Percentiles rank a stretch among this genome's conserved stretches.
Conservation (phyloP, 2,329 filamentous ascomycete species). For the Plenodomus lindquistii region DNA sequence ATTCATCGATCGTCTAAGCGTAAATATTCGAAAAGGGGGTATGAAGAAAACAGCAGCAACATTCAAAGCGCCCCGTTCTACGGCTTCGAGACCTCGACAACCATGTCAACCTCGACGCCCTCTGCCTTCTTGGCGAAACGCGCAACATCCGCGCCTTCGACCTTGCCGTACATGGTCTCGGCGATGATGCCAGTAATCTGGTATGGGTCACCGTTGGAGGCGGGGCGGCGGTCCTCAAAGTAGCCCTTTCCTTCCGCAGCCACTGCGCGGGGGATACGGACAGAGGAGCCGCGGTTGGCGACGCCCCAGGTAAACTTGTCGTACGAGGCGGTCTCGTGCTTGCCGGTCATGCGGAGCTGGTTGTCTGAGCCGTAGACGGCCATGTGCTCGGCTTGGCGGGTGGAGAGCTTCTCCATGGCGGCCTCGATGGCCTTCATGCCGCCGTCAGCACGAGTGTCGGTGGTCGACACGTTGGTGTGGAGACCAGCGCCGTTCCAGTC, state of each 20-base stretch:
- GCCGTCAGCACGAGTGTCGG: constrained; percentile 84
- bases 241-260: constrained; percentile 91
- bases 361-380: constrained; percentile 96
- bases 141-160: constrained; percentile 53
- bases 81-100: constrained; percentile 32
- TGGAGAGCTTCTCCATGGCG: constrained; percentile 64
- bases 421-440: constrained; percentile 93
- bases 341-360: constrained; percentile 87
- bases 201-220: constrained; percentile 87
- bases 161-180: constrained; percentile 64
- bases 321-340: constrained; percentile 91
- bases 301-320: constrained; percentile 94
- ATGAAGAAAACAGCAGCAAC: neutral
- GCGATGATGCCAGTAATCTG: constrained; percentile 81
- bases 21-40: neutral
- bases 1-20: no score
- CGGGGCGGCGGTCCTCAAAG: constrained; percentile 72
- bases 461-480: constrained; percentile 91
- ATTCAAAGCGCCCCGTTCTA: constrained; percentile 13
- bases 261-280: constrained; percentile 85
- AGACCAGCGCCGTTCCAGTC: constrained; percentile 98
- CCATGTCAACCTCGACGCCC: constrained; percentile 41
- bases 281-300: constrained; percentile 91
- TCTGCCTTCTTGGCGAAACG: constrained; percentile 44
- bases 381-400: constrained; percentile 64